phyloP scores from a whole-genome alignment of 306 rosid species.

The Senna siamea region DNA sequence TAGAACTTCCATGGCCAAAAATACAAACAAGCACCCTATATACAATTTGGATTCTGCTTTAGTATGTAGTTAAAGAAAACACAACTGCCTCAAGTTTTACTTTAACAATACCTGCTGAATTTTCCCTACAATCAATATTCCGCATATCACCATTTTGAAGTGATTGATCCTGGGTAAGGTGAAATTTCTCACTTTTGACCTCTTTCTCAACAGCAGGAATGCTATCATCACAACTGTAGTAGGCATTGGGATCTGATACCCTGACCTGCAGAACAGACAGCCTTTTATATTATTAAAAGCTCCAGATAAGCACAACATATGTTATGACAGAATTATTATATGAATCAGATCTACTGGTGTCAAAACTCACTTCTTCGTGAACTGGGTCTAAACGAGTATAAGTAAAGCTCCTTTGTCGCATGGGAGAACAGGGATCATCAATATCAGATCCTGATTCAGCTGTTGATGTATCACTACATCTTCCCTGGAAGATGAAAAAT shows the following conservation, averaged over 20 bases:
- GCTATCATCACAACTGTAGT: slow-evolving; percentile 81
- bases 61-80: slow-evolving; percentile 29
- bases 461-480: slow-evolving; percentile 64
- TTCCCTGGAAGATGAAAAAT: slow-evolving; percentile 54
- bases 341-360: slow-evolving; percentile 5
- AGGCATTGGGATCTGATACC: slow-evolving; percentile 63
- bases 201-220: slow-evolving; percentile 47
- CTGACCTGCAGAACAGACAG: slow-evolving; percentile 46
- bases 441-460: slow-evolving; percentile 79
- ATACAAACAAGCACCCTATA: slow-evolving; percentile 16
- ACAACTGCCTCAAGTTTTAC: slow-evolving; percentile 14
- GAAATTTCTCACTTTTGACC: slow-evolving; percentile 40
- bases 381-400: slow-evolving; percentile 70
- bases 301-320: slow-evolving; percentile 10
- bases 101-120: slow-evolving; percentile 62
- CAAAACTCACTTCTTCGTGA: slow-evolving; percentile 76
- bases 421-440: slow-evolving; percentile 70
- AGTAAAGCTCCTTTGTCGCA: slow-evolving; percentile 52
- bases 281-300: slow-evolving; percentile 3
- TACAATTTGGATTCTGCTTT: slow-evolving; percentile 15
- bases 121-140: slow-evolving; percentile 43
- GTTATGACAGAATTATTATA: slow-evolving; percentile 21
- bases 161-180: slow-evolving; percentile 41
- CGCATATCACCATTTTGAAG: slow-evolving; percentile 36
- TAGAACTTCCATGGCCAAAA: slow-evolving; percentile 27